phyloP scores from a whole-genome alignment of 2,329 filamentous ascomycete genomes.

The Pseudocercospora eumusae region DNA sequence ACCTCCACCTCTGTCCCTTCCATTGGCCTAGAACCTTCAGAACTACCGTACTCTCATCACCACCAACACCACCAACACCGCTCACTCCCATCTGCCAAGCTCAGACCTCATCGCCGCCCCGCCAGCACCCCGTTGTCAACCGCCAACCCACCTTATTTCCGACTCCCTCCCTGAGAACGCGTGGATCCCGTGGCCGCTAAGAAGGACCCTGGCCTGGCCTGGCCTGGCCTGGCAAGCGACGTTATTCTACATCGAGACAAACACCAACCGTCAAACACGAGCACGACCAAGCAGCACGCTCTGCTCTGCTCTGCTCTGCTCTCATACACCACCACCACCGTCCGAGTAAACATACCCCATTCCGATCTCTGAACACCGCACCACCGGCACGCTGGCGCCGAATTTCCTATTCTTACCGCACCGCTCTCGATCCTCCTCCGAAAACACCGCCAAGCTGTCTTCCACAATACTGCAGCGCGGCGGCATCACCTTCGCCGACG shows the following conservation, averaged over 20 bases:
- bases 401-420: slow-evolving; percentile 35
- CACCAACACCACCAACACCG: background rate
- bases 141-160: slow-evolving; percentile 5
- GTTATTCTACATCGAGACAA: slow-evolving; percentile 8
- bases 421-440: slow-evolving; percentile 25
- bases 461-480: slow-evolving; percentile 84
- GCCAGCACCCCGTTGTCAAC: background rate
- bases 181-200: slow-evolving; percentile 1
- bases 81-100: background rate
- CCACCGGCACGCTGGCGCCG: slow-evolving; percentile 32
- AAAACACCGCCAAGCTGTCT: slow-evolving; percentile 93
- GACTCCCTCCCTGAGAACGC: too few species aligned
- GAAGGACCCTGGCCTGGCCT: background rate
- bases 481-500: slow-evolving; percentile 82
- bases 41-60: background rate
- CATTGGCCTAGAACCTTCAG: background rate
- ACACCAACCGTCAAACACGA: background rate
- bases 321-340: too few species aligned
- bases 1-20: background rate
- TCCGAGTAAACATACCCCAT: background rate
- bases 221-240: background rate
- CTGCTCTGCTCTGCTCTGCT: background rate
- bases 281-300: background rate
- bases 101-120: background rate
- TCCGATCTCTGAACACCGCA: background rate